Base-by-base conservation (phyloP, 2,329 filamentous ascomycete species). In the Onygenales sp. region DNA sequence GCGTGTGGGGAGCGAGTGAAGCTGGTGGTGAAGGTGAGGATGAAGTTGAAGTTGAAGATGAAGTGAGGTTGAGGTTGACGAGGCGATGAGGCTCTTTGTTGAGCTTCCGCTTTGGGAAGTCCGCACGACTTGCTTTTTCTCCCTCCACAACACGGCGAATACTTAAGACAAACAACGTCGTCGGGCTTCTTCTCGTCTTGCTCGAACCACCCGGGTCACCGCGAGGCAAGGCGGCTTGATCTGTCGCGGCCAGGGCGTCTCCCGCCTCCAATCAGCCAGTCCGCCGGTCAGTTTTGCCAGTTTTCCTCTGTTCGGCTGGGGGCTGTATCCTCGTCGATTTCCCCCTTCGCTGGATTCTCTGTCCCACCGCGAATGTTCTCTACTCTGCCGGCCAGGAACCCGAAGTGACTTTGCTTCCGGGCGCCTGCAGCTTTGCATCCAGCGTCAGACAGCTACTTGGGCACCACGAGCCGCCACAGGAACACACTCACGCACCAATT, bases 51-150 rank as follows among this genome's bases (percentile, higher is more conserved):
- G 33, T 32, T 4, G 43, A 49, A 44, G 34, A 17, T 14, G 36
- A 48, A 27, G 34, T 17, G 46, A 49, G 14, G 51, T 39, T 32
- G 44, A 36, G 39, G 37, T 31, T 40, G 32, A 27, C 21, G 11
- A 47, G 36, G 6, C 34, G 31, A 17, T 47, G 42, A 39, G 39
- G 52, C 37, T 54, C 47, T n/a, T 50, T 51, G 47, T 54, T 27
- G 51, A 49, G 11, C 11, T 49, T 9, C 32, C 46, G 36, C 34
- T 39, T 49, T 49, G 46, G 46, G 46, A 49, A 49, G 31, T 40
- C 17, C 36, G 9, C 11, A n/a, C 4, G 11, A 4, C 10, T 49
- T 49, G 46, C 46, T 40, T 49, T 39, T 49, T 49, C 46, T 14
- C 14, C 40, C n/a, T 14, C n/a, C 40, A 42, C 21, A 27, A 27